Evolutionary conservation across 2,329 filamentous ascomycete species (phyloP), one percentile per base, ranked within the genome.

Genomic region (Fusarium bulbicola): DNA sequence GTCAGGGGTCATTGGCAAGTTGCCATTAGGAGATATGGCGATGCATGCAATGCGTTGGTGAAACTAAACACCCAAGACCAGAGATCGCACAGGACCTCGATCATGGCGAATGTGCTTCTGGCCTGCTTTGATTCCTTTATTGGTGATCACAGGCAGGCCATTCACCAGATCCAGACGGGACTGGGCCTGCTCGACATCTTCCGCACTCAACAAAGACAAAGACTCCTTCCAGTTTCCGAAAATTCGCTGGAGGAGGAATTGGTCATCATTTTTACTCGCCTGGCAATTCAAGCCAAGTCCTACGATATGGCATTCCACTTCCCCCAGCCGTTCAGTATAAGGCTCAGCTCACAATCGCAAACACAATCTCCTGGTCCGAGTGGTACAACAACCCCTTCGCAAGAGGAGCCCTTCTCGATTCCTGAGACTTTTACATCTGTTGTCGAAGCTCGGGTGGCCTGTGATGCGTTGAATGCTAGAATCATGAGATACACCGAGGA

Each of bases 231-330:
- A 52, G 52, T 59, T 47, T 60, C 68, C 20, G 85, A 85, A 59
- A 86, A 87, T 61, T 83, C 86, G 1, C 84, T 89, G 11, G 88
- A 90, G 70, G 85, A 88, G 57, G 90, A 91, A 75, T 83, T 92
- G 32, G 84, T 89, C 11, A 87, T 89, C 56, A 91, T 91, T 83
- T 91, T 91, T 74, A 90, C 87, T 4, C 86, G 90, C 9, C 82
- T 91, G 5, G 89, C 89, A 6, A 90, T 91, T 47, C 90, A 91
- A 78, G 90, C 90, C 47, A 92, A 91, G 76, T 91, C 89, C 1
- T 92, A 92, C 77, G 90, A 91, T 74, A 89, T 91, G 88, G 90
- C 90, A 37, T 92, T 91, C 76, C 90, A 92, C 77, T 91, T 91
- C 66, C 89, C 89, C 3, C 84, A 89, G 36, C 89, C 89, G 2